Evolutionary conservation across 2,329 filamentous ascomycete species (phyloP).

Genomic region (Fusarium anguioides): DNA sequence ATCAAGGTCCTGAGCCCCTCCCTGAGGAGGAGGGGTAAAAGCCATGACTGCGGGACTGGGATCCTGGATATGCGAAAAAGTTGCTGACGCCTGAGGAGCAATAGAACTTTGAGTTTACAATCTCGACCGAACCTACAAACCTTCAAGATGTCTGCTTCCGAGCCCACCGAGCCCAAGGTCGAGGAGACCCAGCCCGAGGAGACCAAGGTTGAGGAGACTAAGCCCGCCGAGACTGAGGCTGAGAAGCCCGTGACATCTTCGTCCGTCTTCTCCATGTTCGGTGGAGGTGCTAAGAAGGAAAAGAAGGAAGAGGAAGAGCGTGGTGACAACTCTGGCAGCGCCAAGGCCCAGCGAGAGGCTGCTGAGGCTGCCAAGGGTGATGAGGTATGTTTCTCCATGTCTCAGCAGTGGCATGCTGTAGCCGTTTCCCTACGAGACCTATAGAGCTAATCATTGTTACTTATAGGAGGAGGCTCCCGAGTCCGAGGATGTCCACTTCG

Average conservation of each 20-base stretch:
- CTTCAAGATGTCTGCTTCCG: constrained; percentile 60
- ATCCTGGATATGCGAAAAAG: constrained; percentile 16
- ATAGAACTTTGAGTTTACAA: constrained; percentile 16
- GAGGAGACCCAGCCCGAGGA: constrained; percentile 57
- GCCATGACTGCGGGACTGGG: constrained; percentile 34
- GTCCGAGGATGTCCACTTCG: constrained; percentile 94
- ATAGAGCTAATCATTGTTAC: constrained; percentile 11
- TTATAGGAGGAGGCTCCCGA: constrained; percentile 77
- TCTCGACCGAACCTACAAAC: constrained; percentile 27
- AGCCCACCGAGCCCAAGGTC: constrained; percentile 66
- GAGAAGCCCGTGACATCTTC: constrained; percentile 64
- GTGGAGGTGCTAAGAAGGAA: constrained; percentile 96
- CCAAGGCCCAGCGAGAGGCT: constrained; percentile 79
- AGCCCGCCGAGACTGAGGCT: constrained; percentile 39
- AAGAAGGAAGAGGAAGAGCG: constrained; percentile 86
- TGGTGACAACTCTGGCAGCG: constrained; percentile 88
- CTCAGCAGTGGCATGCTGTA: constrained; percentile 21
- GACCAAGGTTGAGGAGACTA: constrained; percentile 47
- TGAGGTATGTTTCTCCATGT: constrained; percentile 59
- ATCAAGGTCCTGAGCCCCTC: constrained; percentile 33
- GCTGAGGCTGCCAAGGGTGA: constrained; percentile 68
- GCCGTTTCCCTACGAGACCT: neutral
- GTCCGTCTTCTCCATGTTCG: constrained; percentile 97
- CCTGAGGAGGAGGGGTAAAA: constrained; percentile 37
- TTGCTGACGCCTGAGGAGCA: constrained; percentile 36